phyloP scores from a whole-genome alignment of 2,329 filamentous ascomycete genomes.

The Lachnellula cervina region DNA sequence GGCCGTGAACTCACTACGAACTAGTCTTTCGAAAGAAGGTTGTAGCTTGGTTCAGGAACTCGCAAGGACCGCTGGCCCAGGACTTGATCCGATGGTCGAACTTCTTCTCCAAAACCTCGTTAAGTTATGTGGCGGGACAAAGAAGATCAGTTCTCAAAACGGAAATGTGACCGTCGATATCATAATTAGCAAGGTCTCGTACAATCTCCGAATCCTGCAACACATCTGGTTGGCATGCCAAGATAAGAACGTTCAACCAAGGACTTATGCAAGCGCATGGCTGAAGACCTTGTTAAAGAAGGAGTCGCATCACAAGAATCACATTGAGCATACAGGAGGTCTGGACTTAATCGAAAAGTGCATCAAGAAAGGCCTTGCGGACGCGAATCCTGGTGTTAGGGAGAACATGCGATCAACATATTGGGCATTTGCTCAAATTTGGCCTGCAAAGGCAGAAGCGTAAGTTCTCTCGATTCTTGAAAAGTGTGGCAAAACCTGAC shows the following conservation, averaged over 20 bases:
- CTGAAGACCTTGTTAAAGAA: conserved; percentile 75
- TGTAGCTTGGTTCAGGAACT: conserved; percentile 82
- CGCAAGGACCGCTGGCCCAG: conserved; percentile 68
- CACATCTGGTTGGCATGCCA: conserved; percentile 78
- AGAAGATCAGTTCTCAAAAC: conserved; percentile 85
- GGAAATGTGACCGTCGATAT: conserved; percentile 77
- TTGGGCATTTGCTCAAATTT: conserved; percentile 75
- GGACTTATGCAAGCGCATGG: conserved; percentile 76
- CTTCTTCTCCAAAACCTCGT: conserved; percentile 83
- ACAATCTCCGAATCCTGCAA: conserved; percentile 75
- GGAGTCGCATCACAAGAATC: conserved; percentile 70
- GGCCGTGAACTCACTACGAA: conserved; percentile 74
- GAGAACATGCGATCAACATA: conserved; percentile 81
- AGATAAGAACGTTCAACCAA: conserved; percentile 89
- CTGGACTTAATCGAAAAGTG: conserved; percentile 81
- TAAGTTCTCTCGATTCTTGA: conserved; percentile 41
- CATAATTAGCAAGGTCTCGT: conserved; percentile 75
- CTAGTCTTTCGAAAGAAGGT: conserved; percentile 83
- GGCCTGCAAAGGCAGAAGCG: conserved; percentile 71
- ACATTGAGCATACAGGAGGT: conserved; percentile 80
- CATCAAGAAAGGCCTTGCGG: conserved; percentile 80
- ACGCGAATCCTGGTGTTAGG: conserved; percentile 85
- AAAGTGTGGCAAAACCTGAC: conserved; percentile 17
- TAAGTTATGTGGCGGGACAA: conserved; percentile 83
- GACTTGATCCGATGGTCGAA: conserved; percentile 84